Conservation (phyloP, 768 basidiomycete genomes). For the Leccinum subgranulosum region DNA sequence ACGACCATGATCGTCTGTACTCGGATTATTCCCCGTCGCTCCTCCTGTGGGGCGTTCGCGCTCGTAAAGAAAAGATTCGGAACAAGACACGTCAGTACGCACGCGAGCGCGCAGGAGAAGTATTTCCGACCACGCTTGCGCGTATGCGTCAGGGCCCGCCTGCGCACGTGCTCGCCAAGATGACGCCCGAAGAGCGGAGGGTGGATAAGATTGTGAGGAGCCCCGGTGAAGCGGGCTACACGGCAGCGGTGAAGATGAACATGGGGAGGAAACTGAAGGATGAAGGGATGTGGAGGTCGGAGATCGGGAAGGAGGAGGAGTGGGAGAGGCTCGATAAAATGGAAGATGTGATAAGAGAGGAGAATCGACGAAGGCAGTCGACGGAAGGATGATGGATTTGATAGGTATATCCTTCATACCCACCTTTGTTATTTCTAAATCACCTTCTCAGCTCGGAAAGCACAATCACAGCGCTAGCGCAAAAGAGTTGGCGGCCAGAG, state of each 20-base stretch:
- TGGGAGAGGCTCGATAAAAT: constrained; percentile 25
- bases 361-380: constrained; percentile 25
- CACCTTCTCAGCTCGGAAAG: not conserved
- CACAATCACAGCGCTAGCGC: not conserved
- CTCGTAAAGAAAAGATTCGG: constrained; percentile 54
- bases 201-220: constrained; percentile 50
- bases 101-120: constrained; percentile 64
- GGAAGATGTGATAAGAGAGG: constrained; percentile 27
- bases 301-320: constrained; percentile 30
- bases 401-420: constrained; percentile 6
- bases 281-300: constrained; percentile 33
- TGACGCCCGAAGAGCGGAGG: constrained; percentile 46
- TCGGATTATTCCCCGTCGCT: constrained; percentile 49
- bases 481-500: too few relatives aligned
- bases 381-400: not conserved
- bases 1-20: constrained; percentile 41
- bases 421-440: not conserved
- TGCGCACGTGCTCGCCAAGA: constrained; percentile 50
- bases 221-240: constrained; percentile 67
- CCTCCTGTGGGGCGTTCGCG: constrained; percentile 46
- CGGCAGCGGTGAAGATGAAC: constrained; percentile 57
- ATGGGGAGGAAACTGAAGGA: constrained; percentile 49
- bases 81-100: constrained; percentile 64
- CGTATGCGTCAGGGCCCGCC: constrained; percentile 59
- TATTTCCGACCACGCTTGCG: constrained; percentile 44